Percentiles rank a stretch among this genome's conserved stretches.
phyloP scores from a whole-genome alignment of 371 early-diverging fungal genomes.

The Mortierella sp. region DNA sequence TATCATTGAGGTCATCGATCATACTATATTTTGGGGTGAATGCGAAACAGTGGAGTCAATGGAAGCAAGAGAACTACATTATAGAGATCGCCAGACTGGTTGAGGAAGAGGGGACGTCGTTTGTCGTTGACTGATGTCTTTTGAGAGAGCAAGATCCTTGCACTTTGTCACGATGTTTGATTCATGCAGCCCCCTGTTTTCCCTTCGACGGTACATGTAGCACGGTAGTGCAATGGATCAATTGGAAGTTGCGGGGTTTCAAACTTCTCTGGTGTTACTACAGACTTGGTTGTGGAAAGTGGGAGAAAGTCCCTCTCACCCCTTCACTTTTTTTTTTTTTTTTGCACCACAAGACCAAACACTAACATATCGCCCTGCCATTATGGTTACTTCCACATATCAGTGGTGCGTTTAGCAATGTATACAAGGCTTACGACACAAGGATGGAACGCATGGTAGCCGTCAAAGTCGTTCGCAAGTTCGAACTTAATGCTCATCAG shows the following conservation, averaged over 20 bases:
- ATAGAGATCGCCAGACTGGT: too few species aligned
- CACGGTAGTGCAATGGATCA: not conserved
- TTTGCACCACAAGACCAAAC: too few species aligned
- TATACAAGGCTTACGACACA: slow-evolving; percentile 75
- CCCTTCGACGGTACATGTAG: too few species aligned
- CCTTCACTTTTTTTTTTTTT: too few species aligned
- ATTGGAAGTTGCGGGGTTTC: not conserved
- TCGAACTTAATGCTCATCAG: slow-evolving; percentile 64
- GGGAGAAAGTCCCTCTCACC: too few species aligned
- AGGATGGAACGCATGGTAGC: slow-evolving; percentile 74
- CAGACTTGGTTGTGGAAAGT: too few species aligned
- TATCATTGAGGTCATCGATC: slow-evolving; percentile 15
- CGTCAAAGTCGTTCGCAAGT: slow-evolving; percentile 84
- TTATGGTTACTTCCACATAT: not conserved
- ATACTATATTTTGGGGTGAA: not conserved
- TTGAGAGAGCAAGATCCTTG: not conserved
- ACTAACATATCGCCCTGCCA: too few species aligned
- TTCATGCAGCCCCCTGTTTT: not conserved
- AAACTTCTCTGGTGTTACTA: not conserved
- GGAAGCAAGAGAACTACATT: too few species aligned
- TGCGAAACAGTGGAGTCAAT: not conserved
- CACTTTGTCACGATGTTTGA: not conserved
- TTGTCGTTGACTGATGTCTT: not conserved
- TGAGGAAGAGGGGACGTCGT: too few species aligned
- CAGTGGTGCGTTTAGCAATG: slow-evolving; percentile 88